Conservation (phyloP, 1,284 basidiomycete species). For the Moesziomyces aphidis region DNA sequence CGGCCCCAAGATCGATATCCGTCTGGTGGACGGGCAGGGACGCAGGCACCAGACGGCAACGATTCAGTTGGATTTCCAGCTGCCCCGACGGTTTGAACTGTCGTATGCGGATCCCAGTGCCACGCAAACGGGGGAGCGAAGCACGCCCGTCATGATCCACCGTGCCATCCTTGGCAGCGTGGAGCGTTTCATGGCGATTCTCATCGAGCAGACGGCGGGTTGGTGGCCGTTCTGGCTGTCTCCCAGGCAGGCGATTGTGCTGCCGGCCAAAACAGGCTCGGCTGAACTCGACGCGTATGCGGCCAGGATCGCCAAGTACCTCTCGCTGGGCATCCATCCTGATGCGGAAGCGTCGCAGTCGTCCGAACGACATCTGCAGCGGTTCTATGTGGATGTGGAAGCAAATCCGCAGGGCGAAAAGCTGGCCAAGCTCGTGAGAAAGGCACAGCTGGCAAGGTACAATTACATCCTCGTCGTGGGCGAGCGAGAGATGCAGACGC, state of each 20-base stretch:
- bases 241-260: conserved; percentile 61
- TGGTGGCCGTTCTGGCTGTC: conserved; percentile 66
- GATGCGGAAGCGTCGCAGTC: conserved; percentile 3
- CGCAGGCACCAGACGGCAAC: conserved; percentile 65
- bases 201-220: conserved; percentile 61
- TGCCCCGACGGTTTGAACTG: conserved; percentile 62
- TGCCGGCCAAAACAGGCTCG: conserved; percentile 42
- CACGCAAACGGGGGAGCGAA: conserved; percentile 7
- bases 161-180: conserved; percentile 66
- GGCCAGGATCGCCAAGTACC: conserved; percentile 20
- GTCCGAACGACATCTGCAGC: conserved; percentile 35
- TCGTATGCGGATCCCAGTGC: conserved; percentile 46
- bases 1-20: conserved; percentile 67
- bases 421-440: conserved; percentile 56
- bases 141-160: conserved; percentile 65
- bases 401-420: conserved; percentile 51
- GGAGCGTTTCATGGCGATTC: conserved; percentile 66
- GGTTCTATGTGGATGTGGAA: conserved; percentile 64
- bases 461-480: conserved; percentile 65
- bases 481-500: conserved; percentile 49
- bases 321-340: conserved; percentile 38
- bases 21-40: conserved; percentile 61
- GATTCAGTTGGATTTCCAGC: conserved; percentile 67
- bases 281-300: conserved; percentile 38
- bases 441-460: conserved; percentile 54